These are phyloP conservation scores for Vigna angularis DNA, from an alignment of 306 rosid species.

Conservation along the genomic window DNA sequence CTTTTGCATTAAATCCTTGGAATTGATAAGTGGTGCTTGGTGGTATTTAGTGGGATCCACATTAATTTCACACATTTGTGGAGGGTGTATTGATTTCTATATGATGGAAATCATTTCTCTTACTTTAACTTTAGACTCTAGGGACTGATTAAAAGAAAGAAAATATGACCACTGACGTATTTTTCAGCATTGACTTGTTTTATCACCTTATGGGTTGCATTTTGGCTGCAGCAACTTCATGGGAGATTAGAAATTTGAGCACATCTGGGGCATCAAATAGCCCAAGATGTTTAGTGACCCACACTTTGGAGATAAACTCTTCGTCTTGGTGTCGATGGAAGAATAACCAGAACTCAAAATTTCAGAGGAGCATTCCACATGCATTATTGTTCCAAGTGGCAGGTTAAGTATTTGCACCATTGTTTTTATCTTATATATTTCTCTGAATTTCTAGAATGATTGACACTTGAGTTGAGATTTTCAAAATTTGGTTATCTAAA, in stretches of 20 bases:
- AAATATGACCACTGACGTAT: constrained; percentile 17
- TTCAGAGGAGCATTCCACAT: constrained; percentile 84
- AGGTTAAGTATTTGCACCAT: constrained; percentile 60
- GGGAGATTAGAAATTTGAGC: constrained; percentile 86
- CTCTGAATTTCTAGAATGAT: constrained; percentile 30
- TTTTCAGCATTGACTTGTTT: constrained; percentile 33
- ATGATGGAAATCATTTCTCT: neutral
- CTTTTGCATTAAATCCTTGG: constrained; percentile 31
- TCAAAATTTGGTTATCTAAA: constrained; percentile 34
- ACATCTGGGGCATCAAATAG: constrained; percentile 60
- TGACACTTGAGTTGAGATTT: constrained; percentile 28
- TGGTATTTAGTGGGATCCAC: constrained; percentile 4
- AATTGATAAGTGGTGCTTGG: constrained; percentile 31
- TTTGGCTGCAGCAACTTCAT: constrained; percentile 76
- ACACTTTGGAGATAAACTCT: constrained; percentile 85
- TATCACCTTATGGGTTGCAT: constrained; percentile 34
- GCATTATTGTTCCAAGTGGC: constrained; percentile 90
- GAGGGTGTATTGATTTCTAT: neutral
- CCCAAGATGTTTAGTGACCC: constrained; percentile 83
- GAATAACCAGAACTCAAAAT: constrained; percentile 68
- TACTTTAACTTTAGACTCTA: constrained; percentile 33
- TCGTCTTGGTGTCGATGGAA: constrained; percentile 81
- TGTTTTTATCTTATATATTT: constrained; percentile 17
- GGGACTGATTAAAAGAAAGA: constrained; percentile 22
- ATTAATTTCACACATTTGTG: neutral